Percentiles rank a stretch among this genome's conserved stretches.
These are phyloP conservation scores for Micractinium conductrix DNA, from an alignment of 139 green algal genomes.

Conservation along the genomic window DNA sequence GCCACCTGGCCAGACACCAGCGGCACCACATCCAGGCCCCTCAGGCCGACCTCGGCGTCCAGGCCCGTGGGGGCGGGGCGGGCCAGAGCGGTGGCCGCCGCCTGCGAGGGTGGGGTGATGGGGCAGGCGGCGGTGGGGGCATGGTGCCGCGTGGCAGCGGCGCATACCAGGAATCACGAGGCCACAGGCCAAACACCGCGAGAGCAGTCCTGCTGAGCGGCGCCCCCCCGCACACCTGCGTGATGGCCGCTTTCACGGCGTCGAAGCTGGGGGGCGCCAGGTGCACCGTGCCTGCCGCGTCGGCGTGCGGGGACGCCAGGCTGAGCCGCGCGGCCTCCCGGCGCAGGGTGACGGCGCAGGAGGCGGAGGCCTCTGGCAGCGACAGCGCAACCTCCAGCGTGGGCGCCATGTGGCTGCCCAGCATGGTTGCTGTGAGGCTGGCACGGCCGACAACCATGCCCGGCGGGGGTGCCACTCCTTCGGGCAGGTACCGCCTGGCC, in stretches of 20 bases:
- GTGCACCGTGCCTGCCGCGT: slow-evolving; percentile 48
- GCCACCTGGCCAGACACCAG: slow-evolving; percentile 49
- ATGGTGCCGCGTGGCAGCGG: too few species aligned
- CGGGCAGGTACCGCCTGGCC: slow-evolving; percentile 77
- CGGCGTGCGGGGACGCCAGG: slow-evolving; percentile 49
- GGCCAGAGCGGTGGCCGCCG: slow-evolving; percentile 54
- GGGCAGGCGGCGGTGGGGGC: too few species aligned
- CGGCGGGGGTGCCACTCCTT: slow-evolving; percentile 34
- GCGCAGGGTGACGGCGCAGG: slow-evolving; percentile 42
- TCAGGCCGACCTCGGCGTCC: slow-evolving; percentile 54
- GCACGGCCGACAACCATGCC: slow-evolving; percentile 52
- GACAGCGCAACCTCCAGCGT: slow-evolving; percentile 64
- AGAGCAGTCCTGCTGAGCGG: too few species aligned
- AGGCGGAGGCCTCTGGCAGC: slow-evolving; percentile 48
- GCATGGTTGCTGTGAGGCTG: slow-evolving; percentile 57
- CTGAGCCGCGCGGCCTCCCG: slow-evolving; percentile 35
- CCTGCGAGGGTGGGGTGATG: too few species aligned
- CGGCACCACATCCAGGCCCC: slow-evolving; percentile 74
- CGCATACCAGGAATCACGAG: too few species aligned
- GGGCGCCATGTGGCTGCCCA: slow-evolving; percentile 71
- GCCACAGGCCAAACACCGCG: too few species aligned
- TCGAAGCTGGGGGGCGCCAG: slow-evolving; percentile 45
- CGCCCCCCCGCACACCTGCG: too few species aligned
- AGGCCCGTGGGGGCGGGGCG: slow-evolving; percentile 48
- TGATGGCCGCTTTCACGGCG: slow-evolving; percentile 53